These are phyloP conservation scores for Laetiporus sulphureus DNA, from an alignment of 1,284 basidiomycete genomes.

Conservation along the genomic window DNA sequence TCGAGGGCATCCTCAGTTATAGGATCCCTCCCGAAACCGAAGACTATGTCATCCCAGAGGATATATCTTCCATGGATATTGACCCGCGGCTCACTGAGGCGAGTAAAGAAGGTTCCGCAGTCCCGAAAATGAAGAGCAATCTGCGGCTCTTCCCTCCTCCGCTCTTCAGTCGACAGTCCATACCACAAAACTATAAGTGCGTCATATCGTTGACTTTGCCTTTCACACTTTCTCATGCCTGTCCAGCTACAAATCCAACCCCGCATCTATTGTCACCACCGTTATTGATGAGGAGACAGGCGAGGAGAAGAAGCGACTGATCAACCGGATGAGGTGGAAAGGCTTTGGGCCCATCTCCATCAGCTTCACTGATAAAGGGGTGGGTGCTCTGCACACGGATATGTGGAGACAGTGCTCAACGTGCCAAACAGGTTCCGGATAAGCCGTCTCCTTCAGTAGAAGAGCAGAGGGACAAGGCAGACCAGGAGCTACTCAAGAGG, in stretches of 20 bases:
- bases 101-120: conserved; percentile 6
- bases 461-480: conserved; percentile 48
- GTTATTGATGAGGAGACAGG: conserved; percentile 67
- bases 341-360: conserved; percentile 68
- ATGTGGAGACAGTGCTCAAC: background rate
- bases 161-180: conserved; percentile 71
- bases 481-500: conserved; percentile 49
- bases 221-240: background rate
- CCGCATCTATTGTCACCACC: conserved; percentile 62
- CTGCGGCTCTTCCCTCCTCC: conserved; percentile 78
- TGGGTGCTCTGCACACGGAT: conserved; percentile 21
- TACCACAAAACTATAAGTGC: conserved; percentile 77
- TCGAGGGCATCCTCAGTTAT: conserved; percentile 67
- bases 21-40: conserved; percentile 59
- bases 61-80: conserved; percentile 27
- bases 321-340: conserved; percentile 77
- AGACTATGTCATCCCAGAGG: conserved; percentile 40
- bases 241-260: conserved; percentile 68
- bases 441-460: conserved; percentile 56
- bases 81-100: conserved; percentile 27
- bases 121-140: conserved; percentile 37
- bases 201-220: conserved; percentile 11
- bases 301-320: conserved; percentile 73
- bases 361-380: conserved; percentile 55
- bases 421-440: conserved; percentile 48